Conservation (phyloP, 441 rosid genomes). For the Rhodomyrtus psidioides region DNA sequence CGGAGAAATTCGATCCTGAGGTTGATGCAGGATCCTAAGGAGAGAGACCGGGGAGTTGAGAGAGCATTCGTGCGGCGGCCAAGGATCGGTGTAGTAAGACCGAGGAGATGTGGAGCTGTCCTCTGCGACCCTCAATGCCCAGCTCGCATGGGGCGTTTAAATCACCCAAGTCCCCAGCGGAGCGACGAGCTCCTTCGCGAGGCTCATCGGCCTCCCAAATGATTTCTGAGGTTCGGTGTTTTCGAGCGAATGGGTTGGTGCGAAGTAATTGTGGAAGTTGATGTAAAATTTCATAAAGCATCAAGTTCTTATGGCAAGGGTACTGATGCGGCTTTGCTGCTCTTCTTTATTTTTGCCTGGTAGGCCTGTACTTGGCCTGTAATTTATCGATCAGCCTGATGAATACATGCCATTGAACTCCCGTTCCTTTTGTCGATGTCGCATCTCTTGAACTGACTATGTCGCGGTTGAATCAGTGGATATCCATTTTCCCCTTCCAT, state of each 20-base stretch:
- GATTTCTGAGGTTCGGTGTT: neutral
- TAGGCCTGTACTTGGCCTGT: no score
- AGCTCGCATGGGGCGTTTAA: conserved; percentile 78
- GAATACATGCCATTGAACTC: neutral
- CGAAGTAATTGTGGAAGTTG: neutral
- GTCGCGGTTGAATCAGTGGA: accelerated
- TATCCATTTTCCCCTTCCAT: neutral
- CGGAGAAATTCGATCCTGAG: conserved; percentile 65
- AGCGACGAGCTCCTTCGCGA: conserved; percentile 69
- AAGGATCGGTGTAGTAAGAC: conserved; percentile 65
- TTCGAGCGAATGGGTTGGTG: neutral
- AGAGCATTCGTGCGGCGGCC: conserved; percentile 41
- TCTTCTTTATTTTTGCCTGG: neutral
- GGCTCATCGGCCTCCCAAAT: conserved; percentile 9
- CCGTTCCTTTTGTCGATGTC: neutral
- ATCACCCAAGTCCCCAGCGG: conserved; percentile 72
- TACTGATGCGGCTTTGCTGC: neutral
- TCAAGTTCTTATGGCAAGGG: neutral
- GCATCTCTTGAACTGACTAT: neutral
- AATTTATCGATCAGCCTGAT: neutral
- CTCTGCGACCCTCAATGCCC: conserved; percentile 40
- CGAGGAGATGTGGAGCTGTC: conserved; percentile 90
- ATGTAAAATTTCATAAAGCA: neutral
- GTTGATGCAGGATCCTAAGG: conserved; percentile 86
- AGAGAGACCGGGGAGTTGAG: conserved; percentile 70